A percentile compares a stretch with the other conserved stretches of the same genome.
Evolutionary conservation across 2,329 filamentous ascomycete genomes (phyloP).

Genomic region (Parastagonospora nodorum): DNA sequence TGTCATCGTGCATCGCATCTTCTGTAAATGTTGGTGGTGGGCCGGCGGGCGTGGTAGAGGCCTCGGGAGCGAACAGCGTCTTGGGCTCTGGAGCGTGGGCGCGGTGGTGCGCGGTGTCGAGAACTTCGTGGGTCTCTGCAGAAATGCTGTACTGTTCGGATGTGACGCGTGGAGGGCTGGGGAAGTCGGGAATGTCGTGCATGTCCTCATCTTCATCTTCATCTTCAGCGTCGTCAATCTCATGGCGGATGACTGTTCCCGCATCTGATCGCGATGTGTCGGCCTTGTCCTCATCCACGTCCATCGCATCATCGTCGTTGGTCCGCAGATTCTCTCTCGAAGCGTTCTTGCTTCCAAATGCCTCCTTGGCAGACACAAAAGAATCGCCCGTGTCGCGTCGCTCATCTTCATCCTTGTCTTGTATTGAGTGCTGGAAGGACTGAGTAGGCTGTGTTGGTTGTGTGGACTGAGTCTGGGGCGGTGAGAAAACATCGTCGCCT

Average conservation of each 20-base stretch:
- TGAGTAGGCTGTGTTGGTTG: slow-evolving; percentile 38
- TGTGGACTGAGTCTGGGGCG: slow-evolving; percentile 37
- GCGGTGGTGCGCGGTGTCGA: slow-evolving; percentile 31
- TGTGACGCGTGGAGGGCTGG: slow-evolving; percentile 23
- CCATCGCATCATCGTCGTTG: slow-evolving; percentile 33
- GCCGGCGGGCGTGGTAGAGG: slow-evolving; percentile 27
- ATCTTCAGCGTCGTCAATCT: slow-evolving; percentile 18
- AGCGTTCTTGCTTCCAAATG: slow-evolving; percentile 38
- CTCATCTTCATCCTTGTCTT: slow-evolving; percentile 22
- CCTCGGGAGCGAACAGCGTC: slow-evolving; percentile 18
- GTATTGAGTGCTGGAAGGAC: slow-evolving; percentile 33
- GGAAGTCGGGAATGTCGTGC: slow-evolving; percentile 24
- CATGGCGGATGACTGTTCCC: slow-evolving; percentile 34
- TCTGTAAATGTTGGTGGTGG: slow-evolving; percentile 30
- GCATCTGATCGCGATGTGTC: slow-evolving; percentile 23
- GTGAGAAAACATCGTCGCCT: slow-evolving; percentile 38
- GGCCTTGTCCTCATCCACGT: slow-evolving; percentile 38
- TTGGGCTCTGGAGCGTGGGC: slow-evolving; percentile 30
- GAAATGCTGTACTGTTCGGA: slow-evolving; percentile 41
- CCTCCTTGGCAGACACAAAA: slow-evolving; percentile 56
- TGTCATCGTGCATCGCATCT: slow-evolving; percentile 29
- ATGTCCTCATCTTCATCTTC: slow-evolving; percentile 21
- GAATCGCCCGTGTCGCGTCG: slow-evolving; percentile 49
- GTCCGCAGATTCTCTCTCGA: slow-evolving; percentile 31
- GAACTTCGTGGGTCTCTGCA: slow-evolving; percentile 38